phyloP scores from a whole-genome alignment of 805 yeast species.

The Nakazawaea ernobii region DNA sequence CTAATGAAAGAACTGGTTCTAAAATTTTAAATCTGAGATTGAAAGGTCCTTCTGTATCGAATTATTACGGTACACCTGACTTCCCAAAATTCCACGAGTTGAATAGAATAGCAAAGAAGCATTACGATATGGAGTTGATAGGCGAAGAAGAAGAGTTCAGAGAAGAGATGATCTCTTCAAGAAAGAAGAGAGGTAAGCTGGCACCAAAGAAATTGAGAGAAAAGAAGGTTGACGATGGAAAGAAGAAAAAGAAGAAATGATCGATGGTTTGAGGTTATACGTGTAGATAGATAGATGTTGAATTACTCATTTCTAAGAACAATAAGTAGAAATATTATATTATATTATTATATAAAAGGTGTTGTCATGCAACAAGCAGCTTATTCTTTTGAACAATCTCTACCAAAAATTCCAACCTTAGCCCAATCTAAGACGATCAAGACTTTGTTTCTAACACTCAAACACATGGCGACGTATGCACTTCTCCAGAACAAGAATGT shows the following conservation, averaged over 20 bases:
- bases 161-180: slow-evolving; percentile 51
- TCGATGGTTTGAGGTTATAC: background rate
- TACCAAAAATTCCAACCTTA: slow-evolving; percentile 82
- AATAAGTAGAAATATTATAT: background rate
- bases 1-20: slow-evolving; percentile 61
- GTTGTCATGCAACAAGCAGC: no score
- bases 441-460: slow-evolving; percentile 82
- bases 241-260: slow-evolving; percentile 31
- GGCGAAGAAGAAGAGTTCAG: slow-evolving; percentile 71
- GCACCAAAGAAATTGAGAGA: slow-evolving; percentile 70
- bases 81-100: slow-evolving; percentile 60
- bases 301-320: background rate
- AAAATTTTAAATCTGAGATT: slow-evolving; percentile 63
- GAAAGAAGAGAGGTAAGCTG: slow-evolving; percentile 85
- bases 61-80: slow-evolving; percentile 71
- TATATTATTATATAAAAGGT: background rate
- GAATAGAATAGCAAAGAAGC: slow-evolving; percentile 40
- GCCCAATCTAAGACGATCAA: slow-evolving; percentile 86
- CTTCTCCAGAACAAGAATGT: slow-evolving; percentile 94
- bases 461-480: slow-evolving; percentile 89
- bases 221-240: slow-evolving; percentile 31
- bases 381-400: slow-evolving; percentile 81
- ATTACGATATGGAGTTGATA: slow-evolving; percentile 41
- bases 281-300: background rate
- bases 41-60: slow-evolving; percentile 64